phyloP scores from a whole-genome alignment of 306 rosid genomes.

The Malus fusca region DNA sequence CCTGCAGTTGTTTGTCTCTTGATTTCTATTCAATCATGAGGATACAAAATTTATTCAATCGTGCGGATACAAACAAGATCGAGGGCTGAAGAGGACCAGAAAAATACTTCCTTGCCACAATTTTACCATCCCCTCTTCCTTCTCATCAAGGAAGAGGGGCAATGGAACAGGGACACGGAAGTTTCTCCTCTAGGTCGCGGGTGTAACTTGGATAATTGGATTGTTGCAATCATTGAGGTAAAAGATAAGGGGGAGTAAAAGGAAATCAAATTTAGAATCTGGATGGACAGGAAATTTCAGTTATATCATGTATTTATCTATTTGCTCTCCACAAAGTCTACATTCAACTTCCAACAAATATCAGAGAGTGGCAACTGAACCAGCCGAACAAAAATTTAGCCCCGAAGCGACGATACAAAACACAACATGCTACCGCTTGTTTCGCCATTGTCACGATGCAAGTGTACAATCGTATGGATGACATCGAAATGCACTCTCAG shows the following conservation, averaged over 20 bases:
- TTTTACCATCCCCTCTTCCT: too few species aligned
- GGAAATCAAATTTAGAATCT: neutral
- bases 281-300: neutral
- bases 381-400: neutral
- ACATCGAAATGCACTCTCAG: neutral
- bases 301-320: conserved; percentile 3
- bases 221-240: too few species aligned
- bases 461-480: conserved; percentile 6
- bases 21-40: too few species aligned
- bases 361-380: neutral
- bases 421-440: neutral
- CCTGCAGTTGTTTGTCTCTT: too few species aligned
- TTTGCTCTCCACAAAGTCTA: neutral
- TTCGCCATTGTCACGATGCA: neutral
- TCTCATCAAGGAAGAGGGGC: too few species aligned
- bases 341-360: neutral
- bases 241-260: neutral
- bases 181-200: too few species aligned
- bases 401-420: neutral
- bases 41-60: too few species aligned
- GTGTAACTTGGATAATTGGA: too few species aligned
- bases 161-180: too few species aligned
- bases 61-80: too few species aligned
- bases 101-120: too few species aligned
- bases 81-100: too few species aligned